Base-by-base conservation (phyloP, 2,329 filamentous ascomycete genomes). In the Botrytis fabae region DNA sequence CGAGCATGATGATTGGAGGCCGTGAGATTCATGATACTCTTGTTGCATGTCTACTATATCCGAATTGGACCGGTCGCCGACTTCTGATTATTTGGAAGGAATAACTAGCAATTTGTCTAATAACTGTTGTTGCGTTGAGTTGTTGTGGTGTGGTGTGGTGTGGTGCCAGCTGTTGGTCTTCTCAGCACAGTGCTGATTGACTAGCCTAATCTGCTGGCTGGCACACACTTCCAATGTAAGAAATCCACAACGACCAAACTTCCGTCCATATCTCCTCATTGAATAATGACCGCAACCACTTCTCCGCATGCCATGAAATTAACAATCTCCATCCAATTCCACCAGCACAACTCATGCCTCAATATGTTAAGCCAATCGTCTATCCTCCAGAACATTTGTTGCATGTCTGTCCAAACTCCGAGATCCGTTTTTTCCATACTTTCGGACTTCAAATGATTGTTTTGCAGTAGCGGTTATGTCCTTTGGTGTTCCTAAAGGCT, bases 21-120 rank as follows among this genome's bases (percentile, higher is more conserved):
- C n/a, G 12, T n/a, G 9, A 4, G 25, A 54, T 54, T 14, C 16
- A 51, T 7, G 16, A 63, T 20, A 18, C n/a, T 32, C 54, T 40
- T 54, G 64, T 66, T 66, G 64, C 64, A 66, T 28, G 20, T 54
- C 64, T 66, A 22, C 35, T 28, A 51, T 51, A 66, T 66, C 61
- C 46, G 64, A 66, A 16, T 66, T 66, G 46, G 32, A 66, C 46
- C 64, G 46, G 14, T 66, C 25, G n/a, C 32, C 22, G 32, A 54
- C 9, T 32, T 28, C 25, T 54, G 46, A 16, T 38, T n/a, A 6
- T 51, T 66, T 6, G 12, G 25, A 2, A 20, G 46, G 4, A 18
- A 20, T 46, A 25, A 9, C 22, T 51, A 22, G 14, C 7, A 22
- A 22, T 28, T 60, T 28, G 9, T 20, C 28, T 18, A 63, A 44